Percentiles rank a stretch among this genome's conserved stretches.
Evolutionary conservation across 805 yeast genomes (phyloP).

Genomic region (Candida endomychidarum): DNA sequence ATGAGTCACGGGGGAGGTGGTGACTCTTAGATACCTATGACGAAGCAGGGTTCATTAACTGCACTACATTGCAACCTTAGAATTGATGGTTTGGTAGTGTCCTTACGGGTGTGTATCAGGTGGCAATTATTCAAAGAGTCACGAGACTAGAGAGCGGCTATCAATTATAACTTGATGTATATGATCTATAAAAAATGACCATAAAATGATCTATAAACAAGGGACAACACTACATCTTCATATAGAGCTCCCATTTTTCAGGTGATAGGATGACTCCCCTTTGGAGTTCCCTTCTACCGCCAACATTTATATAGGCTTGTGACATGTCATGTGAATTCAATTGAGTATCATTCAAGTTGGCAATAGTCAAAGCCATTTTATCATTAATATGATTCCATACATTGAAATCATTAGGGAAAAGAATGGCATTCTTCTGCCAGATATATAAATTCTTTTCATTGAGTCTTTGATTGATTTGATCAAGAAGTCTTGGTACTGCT

Average conservation of each 20-base stretch:
- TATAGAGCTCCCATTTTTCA: neutral
- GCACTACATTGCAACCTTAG: too few species aligned
- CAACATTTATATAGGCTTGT: conserved; percentile 48
- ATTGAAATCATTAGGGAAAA: conserved; percentile 68
- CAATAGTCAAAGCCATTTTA: conserved; percentile 57
- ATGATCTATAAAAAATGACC: too few species aligned
- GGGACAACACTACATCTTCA: too few species aligned
- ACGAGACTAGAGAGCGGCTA: too few species aligned
- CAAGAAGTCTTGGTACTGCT: conserved; percentile 58
- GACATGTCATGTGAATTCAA: conserved; percentile 54
- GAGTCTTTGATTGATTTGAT: conserved; percentile 49
- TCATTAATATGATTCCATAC: conserved; percentile 70
- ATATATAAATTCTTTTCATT: conserved; percentile 17
- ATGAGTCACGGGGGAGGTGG: neutral
- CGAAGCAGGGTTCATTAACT: too few species aligned
- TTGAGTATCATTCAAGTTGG: conserved; percentile 49
- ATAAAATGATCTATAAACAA: too few species aligned
- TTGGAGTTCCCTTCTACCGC: conserved; percentile 56
- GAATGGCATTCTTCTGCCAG: conserved; percentile 71
- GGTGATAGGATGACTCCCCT: conserved; percentile 70
- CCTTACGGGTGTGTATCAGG: too few species aligned
- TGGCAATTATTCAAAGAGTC: too few species aligned
- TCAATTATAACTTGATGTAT: too few species aligned
- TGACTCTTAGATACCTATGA: too few species aligned
- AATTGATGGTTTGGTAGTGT: too few species aligned